Base-by-base conservation (phyloP, 140 eudicot genomes). In the Anethum foeniculum region DNA sequence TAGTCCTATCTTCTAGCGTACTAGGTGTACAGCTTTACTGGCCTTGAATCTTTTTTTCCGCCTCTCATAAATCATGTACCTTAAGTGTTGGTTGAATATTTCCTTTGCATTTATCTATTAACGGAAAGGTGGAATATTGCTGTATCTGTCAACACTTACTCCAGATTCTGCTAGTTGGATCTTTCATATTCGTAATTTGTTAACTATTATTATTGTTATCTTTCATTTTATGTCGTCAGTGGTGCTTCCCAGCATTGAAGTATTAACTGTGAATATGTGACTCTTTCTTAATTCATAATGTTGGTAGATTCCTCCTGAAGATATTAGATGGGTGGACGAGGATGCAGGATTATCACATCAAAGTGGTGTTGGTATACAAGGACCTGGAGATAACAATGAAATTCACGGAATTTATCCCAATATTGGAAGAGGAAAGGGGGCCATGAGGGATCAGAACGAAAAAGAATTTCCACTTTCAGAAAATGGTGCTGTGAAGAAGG, bases 271-370 rank as follows among this genome's bases (percentile, higher is more conserved):
- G 6, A 34, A 9, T 41, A 6, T 36, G 14, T 39, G 6, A 34
- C 34, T 41, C 10, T 41, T 41, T n/a, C 16, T 21, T 8, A 23
- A 21, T 25, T 41, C 28, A 4, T 23, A 39, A 41, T 39, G 27
- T 41, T 76, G 43, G 44, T 88, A 96, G 99, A 90, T 96, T 72
- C 93, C 96, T 65, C 89, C 92, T 7, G 97, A 90, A 86, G 96
- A 92, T 79, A 93, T 96, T 73, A 88, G 96, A 21, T 96, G 99
- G 99, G 84, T 89, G 80, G 97, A 86, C 71, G 97, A 88, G 79
- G 98, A 91, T 79, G 87, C 92, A 30, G 88, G 87, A 71, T 15
- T 80, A 30, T 78, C 93, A 84, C 91, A 81, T 75, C 88, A 80
- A 78, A 85, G 81, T 67, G 90, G 86, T 82, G 85, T 79, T 79